Conservation (phyloP, 306 rosid species). For the Alnus glutinosa region DNA sequence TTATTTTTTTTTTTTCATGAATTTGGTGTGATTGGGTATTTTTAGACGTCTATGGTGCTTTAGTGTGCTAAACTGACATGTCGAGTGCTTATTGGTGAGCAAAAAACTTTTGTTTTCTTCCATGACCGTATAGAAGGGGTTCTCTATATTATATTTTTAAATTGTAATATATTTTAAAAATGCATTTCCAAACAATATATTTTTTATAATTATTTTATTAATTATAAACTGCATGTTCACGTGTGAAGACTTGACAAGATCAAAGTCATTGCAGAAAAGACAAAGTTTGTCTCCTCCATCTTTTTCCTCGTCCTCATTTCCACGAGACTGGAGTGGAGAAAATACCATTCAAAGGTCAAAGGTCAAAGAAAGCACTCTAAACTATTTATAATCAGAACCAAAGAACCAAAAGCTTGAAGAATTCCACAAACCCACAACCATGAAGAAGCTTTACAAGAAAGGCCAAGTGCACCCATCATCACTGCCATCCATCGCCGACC, state of each 20-base stretch:
- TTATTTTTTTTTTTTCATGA: too few relatives aligned
- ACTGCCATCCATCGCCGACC: constrained; percentile 25
- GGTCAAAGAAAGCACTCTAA: not conserved
- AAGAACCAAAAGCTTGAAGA: constrained; percentile 1
- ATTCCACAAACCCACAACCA: not conserved
- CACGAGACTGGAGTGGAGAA: not conserved
- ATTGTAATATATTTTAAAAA: too few relatives aligned
- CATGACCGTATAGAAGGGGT: too few relatives aligned
- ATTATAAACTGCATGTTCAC: not conserved
- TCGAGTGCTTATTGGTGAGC: too few relatives aligned
- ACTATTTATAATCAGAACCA: not conserved
- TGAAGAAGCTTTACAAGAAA: constrained; percentile 41
- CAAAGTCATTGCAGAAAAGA: not conserved
- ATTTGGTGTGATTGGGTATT: too few relatives aligned
- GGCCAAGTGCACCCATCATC: constrained; percentile 38
- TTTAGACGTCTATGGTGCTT: too few relatives aligned
- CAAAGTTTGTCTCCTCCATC: not conserved
- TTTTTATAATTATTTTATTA: too few relatives aligned
- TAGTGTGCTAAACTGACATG: too few relatives aligned
- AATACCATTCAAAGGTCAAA: not conserved
- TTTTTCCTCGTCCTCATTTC: not conserved
- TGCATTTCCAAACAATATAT: too few relatives aligned
- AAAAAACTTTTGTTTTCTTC: too few relatives aligned
- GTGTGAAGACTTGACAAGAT: not conserved
- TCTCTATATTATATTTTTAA: too few relatives aligned